Base-by-base conservation (phyloP, 495 filamentous ascomycete genomes). In the Penicillium chermesinum region DNA sequence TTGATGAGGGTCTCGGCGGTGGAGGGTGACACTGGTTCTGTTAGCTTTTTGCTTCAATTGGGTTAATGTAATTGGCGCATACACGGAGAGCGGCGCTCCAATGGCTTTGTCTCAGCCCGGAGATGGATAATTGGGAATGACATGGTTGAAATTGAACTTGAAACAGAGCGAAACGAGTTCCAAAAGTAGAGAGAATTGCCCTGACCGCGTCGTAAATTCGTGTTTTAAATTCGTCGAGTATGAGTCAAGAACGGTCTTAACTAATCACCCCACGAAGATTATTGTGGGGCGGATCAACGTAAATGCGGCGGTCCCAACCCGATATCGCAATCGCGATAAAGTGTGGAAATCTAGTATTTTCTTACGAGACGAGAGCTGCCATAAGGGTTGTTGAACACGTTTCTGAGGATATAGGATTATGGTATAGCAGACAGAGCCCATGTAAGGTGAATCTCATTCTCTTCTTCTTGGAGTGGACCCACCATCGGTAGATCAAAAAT, bases 1-100 rank as follows among this genome's bases (percentile, higher is more conserved):
- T 88, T 79, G 38, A 95, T 73, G 44, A 97, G 80, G 41, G 81
- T 78, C 69, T 88, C 87, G 46, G 85, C 72, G 18, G 87, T 93
- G 20, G 82, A 76, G 2, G 85, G 85, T 13, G 84, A 87, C 55
- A 75, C 72, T 75, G 39, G 52, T 48, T 39, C 45, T 33, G 61
- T 30, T 50, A 48, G 27, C 53, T 40, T 48, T 12, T 38, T 36
- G 18, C 41, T 40, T 39, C 19, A 35, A 36, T 38, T 39, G 14
- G 36, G 38, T 33, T 45, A 22, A 50, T 49, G 43, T 18, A 16
- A 32, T 19, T 42, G 15, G 20, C 42, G 30, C 46, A 45, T 46
- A 75, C 71, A 58, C 42, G 71, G 70, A 61, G 71, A 75, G 46
- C 71, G 71, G 47, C 70, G 70, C 55, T 75, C 71, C 40, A 65